Evolutionary conservation across 169 alveolate genomes (phyloP).

Genomic region (Plasmodium falciparum): DNA sequence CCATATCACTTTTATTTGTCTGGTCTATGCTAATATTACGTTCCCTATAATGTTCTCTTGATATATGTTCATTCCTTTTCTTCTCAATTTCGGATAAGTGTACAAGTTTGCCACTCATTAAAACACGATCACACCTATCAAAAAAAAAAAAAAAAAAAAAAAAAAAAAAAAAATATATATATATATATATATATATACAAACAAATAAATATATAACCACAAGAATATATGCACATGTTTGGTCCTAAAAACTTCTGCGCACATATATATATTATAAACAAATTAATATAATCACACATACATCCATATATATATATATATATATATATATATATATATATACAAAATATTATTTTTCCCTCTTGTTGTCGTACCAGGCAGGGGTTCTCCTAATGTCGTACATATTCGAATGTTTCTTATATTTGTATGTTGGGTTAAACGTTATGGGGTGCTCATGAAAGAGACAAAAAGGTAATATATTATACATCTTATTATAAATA

Average conservation of each 20-base stretch:
- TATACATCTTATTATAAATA: constrained; percentile 62
- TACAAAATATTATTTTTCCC: not conserved
- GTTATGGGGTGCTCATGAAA: constrained; percentile 56
- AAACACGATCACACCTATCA: constrained; percentile 63
- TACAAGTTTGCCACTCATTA: constrained; percentile 68
- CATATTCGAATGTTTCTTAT: constrained; percentile 68
- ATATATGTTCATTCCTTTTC: constrained; percentile 1
- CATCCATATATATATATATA: not conserved
- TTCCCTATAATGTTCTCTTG: not conserved
- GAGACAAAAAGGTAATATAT: constrained; percentile 66
- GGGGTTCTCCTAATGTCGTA: constrained; percentile 73
- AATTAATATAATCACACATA: not conserved
- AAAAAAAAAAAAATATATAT: not conserved
- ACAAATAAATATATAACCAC: not conserved
- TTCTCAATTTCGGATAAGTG: constrained; percentile 75
- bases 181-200: not conserved
- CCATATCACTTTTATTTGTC: not conserved
- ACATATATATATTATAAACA: not conserved
- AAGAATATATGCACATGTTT: not conserved
- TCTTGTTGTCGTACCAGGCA: constrained; percentile 36
- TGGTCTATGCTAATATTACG: not conserved
- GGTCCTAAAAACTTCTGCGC: not conserved
- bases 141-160: not conserved
- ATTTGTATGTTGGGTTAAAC: constrained; percentile 75
- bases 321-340: not conserved